Evolutionary conservation across 2,329 filamentous ascomycete genomes (phyloP).

Genomic region (Pseudocercospora fijiensis): DNA sequence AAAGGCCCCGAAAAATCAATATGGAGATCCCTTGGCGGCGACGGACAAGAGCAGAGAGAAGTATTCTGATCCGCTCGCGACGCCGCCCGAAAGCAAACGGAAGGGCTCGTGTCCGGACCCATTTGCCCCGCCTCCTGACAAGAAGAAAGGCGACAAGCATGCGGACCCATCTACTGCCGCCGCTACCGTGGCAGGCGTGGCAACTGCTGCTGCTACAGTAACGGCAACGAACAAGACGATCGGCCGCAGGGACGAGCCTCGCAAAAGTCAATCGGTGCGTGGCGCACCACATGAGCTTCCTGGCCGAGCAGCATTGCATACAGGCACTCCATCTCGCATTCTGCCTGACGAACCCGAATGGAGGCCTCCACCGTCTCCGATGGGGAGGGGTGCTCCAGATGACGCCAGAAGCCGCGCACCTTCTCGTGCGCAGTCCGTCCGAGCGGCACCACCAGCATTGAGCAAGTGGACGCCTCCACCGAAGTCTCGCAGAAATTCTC

Average conservation of each 20-base stretch:
- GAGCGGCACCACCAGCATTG: not conserved
- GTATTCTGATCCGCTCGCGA: conserved; percentile 10
- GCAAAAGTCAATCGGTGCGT: not conserved
- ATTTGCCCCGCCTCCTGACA: not conserved
- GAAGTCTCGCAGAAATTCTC: not conserved
- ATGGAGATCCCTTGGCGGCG: not conserved
- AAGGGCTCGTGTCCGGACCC: not conserved
- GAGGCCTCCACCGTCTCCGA: not conserved
- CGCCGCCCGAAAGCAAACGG: not conserved
- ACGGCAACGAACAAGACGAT: not conserved
- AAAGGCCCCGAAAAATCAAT: not conserved
- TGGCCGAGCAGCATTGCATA: not conserved
- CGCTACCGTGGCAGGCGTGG: conserved; percentile 4
- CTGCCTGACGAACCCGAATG: conserved; percentile 1
- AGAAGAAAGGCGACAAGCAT: conserved; percentile 4
- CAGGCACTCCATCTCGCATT: not conserved
- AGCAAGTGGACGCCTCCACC: not conserved
- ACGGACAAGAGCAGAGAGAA: not conserved
- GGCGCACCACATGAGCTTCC: not conserved
- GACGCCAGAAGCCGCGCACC: not conserved
- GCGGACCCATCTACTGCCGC: not conserved
- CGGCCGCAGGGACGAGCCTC: not conserved
- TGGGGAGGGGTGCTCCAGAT: not conserved
- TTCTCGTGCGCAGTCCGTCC: conserved; percentile 1
- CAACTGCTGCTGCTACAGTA: conserved; percentile 7